Percentiles rank a stretch among this genome's conserved stretches.
Conservation (phyloP, 2,329 filamentous ascomycete genomes). For the Claviceps monticola region DNA sequence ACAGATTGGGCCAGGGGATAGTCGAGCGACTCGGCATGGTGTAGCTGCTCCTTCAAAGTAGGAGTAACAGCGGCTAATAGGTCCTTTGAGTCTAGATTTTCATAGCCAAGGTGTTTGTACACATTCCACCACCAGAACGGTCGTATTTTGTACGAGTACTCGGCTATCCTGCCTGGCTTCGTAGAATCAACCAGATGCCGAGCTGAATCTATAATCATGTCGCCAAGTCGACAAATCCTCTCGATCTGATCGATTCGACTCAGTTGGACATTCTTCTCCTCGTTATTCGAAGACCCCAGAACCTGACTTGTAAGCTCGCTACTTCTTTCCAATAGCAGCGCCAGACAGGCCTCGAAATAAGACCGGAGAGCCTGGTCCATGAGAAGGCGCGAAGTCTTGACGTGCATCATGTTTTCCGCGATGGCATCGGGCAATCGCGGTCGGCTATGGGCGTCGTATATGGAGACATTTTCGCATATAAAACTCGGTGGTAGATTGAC, state of each 20-base stretch:
- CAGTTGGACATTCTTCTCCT: slow-evolving; percentile 4
- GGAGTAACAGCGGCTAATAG: slow-evolving; percentile 14
- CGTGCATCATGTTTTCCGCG: slow-evolving; percentile 17
- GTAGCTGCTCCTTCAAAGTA: slow-evolving; percentile 15
- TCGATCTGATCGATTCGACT: slow-evolving; percentile 9
- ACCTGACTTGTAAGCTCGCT: slow-evolving; percentile 10
- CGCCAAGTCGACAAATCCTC: slow-evolving; percentile 13
- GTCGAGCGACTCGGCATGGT: slow-evolving; percentile 18
- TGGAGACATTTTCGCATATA: slow-evolving; percentile 33
- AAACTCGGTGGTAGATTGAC: slow-evolving; percentile 45
- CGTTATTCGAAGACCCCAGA: slow-evolving; percentile 2
- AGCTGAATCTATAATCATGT: slow-evolving; percentile 24
- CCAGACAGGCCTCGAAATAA: slow-evolving; percentile 19
- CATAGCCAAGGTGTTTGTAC: slow-evolving; percentile 20
- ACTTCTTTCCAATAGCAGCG: slow-evolving; percentile 8
- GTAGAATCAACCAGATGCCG: slow-evolving; percentile 22
- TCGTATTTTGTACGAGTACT: slow-evolving; percentile 20
- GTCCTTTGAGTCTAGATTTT: slow-evolving; percentile 16
- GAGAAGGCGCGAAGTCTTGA: slow-evolving; percentile 18
- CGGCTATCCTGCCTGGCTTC: slow-evolving; percentile 19
- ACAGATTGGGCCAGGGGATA: slow-evolving; percentile 21
- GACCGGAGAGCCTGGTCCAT: slow-evolving; percentile 14
- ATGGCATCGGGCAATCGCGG: slow-evolving; percentile 19
- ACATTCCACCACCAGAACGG: slow-evolving; percentile 29
- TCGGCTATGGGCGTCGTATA: slow-evolving; percentile 13